A percentile compares a stretch with the other conserved stretches of the same genome.
phyloP scores from a whole-genome alignment of 2,329 filamentous ascomycete species.

The Phialophora expanda region DNA sequence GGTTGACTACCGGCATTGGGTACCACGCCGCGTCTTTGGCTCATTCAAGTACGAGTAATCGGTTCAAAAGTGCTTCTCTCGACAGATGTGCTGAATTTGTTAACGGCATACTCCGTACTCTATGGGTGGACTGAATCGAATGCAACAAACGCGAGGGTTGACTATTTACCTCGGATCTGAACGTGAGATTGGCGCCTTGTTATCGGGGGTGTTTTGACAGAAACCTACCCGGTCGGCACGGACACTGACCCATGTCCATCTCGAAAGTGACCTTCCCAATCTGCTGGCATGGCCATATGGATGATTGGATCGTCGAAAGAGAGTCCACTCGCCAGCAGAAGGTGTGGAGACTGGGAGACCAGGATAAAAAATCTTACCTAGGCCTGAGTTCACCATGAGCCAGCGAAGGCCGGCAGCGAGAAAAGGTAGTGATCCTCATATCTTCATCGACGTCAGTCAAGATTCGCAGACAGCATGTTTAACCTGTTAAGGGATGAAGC shows the following conservation, averaged over 20 bases:
- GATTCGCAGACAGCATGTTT: neutral
- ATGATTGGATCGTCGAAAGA: neutral
- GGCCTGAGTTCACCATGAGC: neutral
- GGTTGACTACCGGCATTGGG: neutral
- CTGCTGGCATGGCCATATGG: neutral
- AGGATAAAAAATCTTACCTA: neutral
- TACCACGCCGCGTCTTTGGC: neutral
- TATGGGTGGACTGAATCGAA: neutral
- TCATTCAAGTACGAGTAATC: neutral
- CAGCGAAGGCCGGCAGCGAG: neutral
- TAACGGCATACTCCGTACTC: neutral
- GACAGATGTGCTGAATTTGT: neutral
- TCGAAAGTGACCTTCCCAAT: neutral
- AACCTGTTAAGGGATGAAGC: neutral
- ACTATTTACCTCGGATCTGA: no score
- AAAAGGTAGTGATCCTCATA: neutral
- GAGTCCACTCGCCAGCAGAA: neutral
- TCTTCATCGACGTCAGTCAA: neutral
- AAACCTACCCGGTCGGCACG: neutral
- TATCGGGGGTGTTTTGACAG: neutral
- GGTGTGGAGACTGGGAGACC: neutral
- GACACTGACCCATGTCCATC: neutral
- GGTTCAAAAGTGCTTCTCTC: neutral
- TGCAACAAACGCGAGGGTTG: neutral
- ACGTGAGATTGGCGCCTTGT: neutral